Evolutionary conservation across 2,329 filamentous ascomycete genomes (phyloP), one percentile per base, ranked within the genome.

Genomic region (Sphaerulina populicola): DNA sequence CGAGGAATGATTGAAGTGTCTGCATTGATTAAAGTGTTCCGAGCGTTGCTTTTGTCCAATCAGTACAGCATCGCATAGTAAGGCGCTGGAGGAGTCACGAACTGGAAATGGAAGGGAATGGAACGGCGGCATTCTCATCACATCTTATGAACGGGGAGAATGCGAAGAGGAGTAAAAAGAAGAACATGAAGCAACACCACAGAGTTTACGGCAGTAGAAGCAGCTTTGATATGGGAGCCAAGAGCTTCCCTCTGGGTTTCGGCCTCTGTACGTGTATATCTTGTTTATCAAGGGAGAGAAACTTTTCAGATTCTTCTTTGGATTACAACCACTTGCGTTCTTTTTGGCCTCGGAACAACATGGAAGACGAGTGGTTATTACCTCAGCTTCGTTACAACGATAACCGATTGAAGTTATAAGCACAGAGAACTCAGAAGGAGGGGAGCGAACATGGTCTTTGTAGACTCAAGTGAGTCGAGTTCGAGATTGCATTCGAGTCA

Each of bases 31-130:
- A 42, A 41, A 33, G 38, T 43, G 38, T 38, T 46, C 18, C 37
- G 41, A 49, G 51, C 51, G 51, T 53, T 53, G 47, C 38, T 49
- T 52, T 53, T 44, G 47, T 49, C 47, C 29, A 31, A 37, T 33
- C 38, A 43, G 36, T 47, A 38, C 44, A 49, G 51, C 51, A 53
- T 53, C 51, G 47, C 51, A 53, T 46, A 45, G 51, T 39, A 53
- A 35, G 51, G 51, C 46, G 51, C 49, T 53, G 50, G 50, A 35
- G 50, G 50, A 29, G 18, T 43, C 12, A 11, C 31, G 6, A 35
- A 35, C 31, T 35, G 31, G 31, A 35, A 35, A 35, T 3, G 31
- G 8, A 35, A 35, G 31, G 31, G 31, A n/a, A 35, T 2, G 31
- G 31, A 35, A 35, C 12, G 37, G 33, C 36, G 42, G 37, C 31